These are phyloP conservation scores for Didymosphaeria variabile DNA, from an alignment of 2,329 filamentous ascomycete genomes.

Conservation along the genomic window DNA sequence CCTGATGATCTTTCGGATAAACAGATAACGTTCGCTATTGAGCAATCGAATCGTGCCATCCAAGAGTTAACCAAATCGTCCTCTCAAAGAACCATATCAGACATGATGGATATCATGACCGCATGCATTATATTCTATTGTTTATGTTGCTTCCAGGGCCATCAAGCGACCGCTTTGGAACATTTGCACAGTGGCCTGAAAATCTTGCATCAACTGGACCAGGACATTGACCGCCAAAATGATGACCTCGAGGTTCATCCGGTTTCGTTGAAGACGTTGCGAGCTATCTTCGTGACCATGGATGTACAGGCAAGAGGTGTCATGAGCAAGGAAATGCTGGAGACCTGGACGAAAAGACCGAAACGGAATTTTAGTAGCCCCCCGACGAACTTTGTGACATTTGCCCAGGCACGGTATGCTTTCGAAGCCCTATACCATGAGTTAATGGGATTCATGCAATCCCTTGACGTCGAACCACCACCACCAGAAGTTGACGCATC, in stretches of 20 bases:
- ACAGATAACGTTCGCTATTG: constrained; percentile 41
- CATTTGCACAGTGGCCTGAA: constrained; percentile 43
- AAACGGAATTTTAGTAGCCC: constrained; percentile 15
- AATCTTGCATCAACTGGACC: constrained; percentile 41
- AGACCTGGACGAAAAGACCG: constrained; percentile 37
- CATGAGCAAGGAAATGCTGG: constrained; percentile 30
- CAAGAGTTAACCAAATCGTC: constrained; percentile 22
- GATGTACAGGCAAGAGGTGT: constrained; percentile 42
- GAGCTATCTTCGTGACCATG: constrained; percentile 41
- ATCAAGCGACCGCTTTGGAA: constrained; percentile 37
- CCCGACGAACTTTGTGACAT: constrained; percentile 19
- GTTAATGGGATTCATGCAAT: constrained; percentile 37
- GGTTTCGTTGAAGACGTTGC: constrained; percentile 36
- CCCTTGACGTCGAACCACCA: constrained; percentile 19
- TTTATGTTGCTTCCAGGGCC: constrained; percentile 44
- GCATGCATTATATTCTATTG: constrained; percentile 42
- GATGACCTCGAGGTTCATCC: constrained; percentile 29
- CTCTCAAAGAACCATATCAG: constrained; percentile 15
- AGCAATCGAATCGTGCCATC: constrained; percentile 40
- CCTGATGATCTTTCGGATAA: constrained; percentile 33
- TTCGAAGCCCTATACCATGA: constrained; percentile 36
- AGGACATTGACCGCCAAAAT: constrained; percentile 7
- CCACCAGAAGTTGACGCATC: constrained; percentile 2
- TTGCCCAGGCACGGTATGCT: constrained; percentile 26
- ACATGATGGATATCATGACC: constrained; percentile 43